A percentile compares a stretch with the other conserved stretches of the same genome.
Conservation (phyloP, 2,329 filamentous ascomycete genomes). For the Colletotrichum lindemuthianum region DNA sequence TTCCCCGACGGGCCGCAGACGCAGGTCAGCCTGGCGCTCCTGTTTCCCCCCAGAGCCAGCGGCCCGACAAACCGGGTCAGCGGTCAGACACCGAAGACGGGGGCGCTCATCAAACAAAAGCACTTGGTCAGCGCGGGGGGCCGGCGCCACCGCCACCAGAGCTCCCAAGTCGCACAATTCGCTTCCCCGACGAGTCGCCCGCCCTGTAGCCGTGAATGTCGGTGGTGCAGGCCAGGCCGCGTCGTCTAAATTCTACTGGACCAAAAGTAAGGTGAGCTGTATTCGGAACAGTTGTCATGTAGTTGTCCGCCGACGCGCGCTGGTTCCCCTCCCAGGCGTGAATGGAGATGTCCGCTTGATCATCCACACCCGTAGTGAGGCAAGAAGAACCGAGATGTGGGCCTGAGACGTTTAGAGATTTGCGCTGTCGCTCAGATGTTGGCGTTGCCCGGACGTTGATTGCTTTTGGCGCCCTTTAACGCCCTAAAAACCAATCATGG, state of each 20-base stretch:
- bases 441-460: background rate
- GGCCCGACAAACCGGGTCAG: constrained; percentile 13
- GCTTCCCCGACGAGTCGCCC: constrained; percentile 54
- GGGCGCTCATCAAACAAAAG: constrained; percentile 9
- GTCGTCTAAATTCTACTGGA: too few species aligned
- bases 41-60: background rate
- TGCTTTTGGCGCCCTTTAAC: background rate
- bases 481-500: background rate
- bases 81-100: background rate
- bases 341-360: constrained; percentile 7
- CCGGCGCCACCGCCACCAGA: constrained; percentile 39
- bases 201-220: constrained; percentile 11
- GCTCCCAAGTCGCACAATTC: constrained; percentile 49
- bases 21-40: constrained; percentile 9
- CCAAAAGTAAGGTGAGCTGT: too few species aligned
- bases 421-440: background rate
- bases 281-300: too few species aligned
- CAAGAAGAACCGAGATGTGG: background rate
- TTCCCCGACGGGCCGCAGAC: constrained; percentile 36
- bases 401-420: background rate
- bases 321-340: background rate
- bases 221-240: too few species aligned
- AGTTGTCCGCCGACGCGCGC: too few species aligned
- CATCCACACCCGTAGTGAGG: background rate
- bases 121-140: constrained; percentile 41